phyloP scores from a whole-genome alignment of 2,329 filamentous ascomycete genomes.

The Colletotrichum euphorbiae region DNA sequence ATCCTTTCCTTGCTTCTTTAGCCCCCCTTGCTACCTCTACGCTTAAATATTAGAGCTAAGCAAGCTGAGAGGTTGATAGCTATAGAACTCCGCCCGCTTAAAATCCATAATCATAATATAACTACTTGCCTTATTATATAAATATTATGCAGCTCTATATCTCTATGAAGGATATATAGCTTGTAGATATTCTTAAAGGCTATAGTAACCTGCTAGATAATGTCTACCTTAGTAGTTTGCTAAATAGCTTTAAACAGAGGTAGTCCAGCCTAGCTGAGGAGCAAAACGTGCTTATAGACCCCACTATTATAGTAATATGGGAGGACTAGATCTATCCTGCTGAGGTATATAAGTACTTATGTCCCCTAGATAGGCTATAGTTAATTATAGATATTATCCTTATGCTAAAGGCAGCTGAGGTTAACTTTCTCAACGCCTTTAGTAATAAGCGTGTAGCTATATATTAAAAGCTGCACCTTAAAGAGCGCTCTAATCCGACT shows the following conservation, averaged over 20 bases:
- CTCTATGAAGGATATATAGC: background rate
- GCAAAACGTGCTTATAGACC: too few species aligned
- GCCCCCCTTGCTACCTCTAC: background rate
- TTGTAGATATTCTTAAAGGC: background rate
- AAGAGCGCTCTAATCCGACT: conserved; percentile 48
- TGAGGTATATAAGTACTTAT: conserved; percentile 51
- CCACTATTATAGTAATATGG: conserved; percentile 48
- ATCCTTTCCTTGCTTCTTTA: background rate
- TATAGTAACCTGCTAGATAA: background rate
- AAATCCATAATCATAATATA: background rate
- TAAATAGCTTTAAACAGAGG: too few species aligned
- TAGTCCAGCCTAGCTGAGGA: too few species aligned
- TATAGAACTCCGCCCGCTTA: background rate
- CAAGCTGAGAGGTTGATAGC: background rate
- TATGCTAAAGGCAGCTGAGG: conserved; percentile 43
- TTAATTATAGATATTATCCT: conserved; percentile 48
- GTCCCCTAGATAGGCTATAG: conserved; percentile 48
- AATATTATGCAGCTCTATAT: background rate
- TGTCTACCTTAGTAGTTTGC: background rate
- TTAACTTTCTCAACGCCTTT: conserved; percentile 51
- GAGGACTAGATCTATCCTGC: conserved; percentile 45
- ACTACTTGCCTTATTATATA: background rate
- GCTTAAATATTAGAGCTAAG: background rate
- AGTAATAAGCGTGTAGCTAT: conserved; percentile 49
- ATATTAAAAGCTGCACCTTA: too few species aligned